Evolutionary conservation across 78 protist species (phyloP), one percentile per base, ranked within the genome.

Genomic region (Dictyostelium citrinum): DNA sequence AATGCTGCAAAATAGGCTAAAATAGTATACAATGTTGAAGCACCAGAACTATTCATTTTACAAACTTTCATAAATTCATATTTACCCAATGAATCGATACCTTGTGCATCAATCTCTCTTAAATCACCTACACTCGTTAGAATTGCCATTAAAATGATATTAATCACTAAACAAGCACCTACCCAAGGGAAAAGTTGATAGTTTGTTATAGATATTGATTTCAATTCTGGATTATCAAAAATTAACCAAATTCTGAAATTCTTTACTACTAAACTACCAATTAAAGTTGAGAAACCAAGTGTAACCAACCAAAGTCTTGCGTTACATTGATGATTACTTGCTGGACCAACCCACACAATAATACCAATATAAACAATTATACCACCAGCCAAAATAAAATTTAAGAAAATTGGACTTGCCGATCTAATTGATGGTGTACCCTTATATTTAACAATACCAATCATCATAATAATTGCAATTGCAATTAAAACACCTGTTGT

Each of bases 161-260:
- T 78, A 33, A 78, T 46, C 5, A 58, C 14, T 16, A 64, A 20
- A 14, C 68, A n/a, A 24, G 61, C 70, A 35, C 29, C 83, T 29
- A 88, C 82, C 84, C 84, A 88, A 49, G 93, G 93, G 33, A 67
- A 68, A 5, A 88, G 12, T 24, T 88, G 93, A 33, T 41, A 45
- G 58, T 88, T 88, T 39, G 93, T 88, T 14, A 88, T 88, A 64
- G 80, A 78, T 0, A 88, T 46, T 11, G 75, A n/a, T 27, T 68
- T 58, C 5, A 79, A 31, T 58, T 79, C 85, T 27, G 84, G 85
- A 88, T 88, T 88, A 46, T 83, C 84, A 29, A 88, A 88, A 14
- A 88, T 88, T 39, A 78, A 67, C 71, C 67, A 88, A 72, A 88
- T 88, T 60, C 93, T 72, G 17, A 88, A 43, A 31, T 88, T 88